These are phyloP conservation scores for Kingdonia uniflora DNA, from an alignment of 164 flowering plant genomes.

Conservation along the genomic window DNA sequence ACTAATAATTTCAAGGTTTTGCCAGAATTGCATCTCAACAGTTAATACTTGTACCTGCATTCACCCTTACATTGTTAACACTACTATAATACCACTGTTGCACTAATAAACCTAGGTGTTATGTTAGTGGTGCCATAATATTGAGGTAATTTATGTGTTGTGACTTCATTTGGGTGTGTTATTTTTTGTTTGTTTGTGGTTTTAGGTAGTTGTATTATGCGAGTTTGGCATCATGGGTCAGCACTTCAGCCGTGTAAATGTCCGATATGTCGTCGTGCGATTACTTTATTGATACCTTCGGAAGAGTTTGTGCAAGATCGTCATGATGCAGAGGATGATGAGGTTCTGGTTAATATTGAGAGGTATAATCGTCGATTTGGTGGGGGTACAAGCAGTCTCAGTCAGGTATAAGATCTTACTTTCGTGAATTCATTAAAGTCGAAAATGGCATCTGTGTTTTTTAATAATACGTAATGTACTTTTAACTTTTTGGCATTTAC, in stretches of 20 bases:
- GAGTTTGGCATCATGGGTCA: slow-evolving; percentile 71
- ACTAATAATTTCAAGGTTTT: background rate
- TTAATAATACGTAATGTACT: too few species aligned
- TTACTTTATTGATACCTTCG: slow-evolving; percentile 68
- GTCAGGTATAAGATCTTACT: slow-evolving; percentile 38
- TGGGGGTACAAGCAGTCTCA: slow-evolving; percentile 30
- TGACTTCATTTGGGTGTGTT: background rate
- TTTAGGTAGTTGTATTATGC: slow-evolving; percentile 68
- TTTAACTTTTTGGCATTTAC: too few species aligned
- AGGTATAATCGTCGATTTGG: slow-evolving; percentile 69
- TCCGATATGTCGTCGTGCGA: slow-evolving; percentile 75
- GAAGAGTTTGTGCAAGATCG: slow-evolving; percentile 32
- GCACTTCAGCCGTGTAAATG: slow-evolving; percentile 77
- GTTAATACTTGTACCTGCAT: background rate
- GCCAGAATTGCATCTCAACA: background rate
- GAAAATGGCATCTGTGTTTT: too few species aligned
- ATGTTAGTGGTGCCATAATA: background rate
- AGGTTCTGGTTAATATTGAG: slow-evolving; percentile 36
- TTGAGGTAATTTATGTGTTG: background rate
- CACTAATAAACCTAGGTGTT: too few species aligned
- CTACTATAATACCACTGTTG: background rate
- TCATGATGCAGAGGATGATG: slow-evolving; percentile 34
- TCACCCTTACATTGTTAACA: background rate
- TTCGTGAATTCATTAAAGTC: too few species aligned
- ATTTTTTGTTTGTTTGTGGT: background rate